phyloP scores from a whole-genome alignment of 768 basidiomycete genomes.

The Serendipita sp. region DNA sequence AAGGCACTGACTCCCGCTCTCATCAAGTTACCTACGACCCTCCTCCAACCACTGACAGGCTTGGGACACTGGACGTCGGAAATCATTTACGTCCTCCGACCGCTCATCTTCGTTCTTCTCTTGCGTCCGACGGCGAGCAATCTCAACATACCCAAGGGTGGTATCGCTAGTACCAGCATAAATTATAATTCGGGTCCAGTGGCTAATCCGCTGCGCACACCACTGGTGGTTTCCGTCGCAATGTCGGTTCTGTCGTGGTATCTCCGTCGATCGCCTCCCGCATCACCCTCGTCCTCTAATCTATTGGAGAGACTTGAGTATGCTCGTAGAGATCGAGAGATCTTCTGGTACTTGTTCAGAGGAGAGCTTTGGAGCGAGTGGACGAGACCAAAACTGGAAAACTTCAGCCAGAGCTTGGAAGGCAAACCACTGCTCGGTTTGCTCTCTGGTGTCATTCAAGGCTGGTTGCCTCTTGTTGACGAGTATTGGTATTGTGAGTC shows the following conservation, averaged over 20 bases:
- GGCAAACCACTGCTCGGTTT: constrained; percentile 50
- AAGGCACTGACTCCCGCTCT: constrained; percentile 60
- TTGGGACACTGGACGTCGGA: constrained; percentile 65
- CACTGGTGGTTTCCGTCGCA: constrained; percentile 45
- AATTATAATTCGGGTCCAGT: constrained; percentile 18
- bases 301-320: constrained; percentile 59
- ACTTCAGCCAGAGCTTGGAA: constrained; percentile 38
- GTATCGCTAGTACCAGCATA: constrained; percentile 10
- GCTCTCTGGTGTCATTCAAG: constrained; percentile 51
- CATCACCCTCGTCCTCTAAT: constrained; percentile 29
- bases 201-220: constrained; percentile 32
- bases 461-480: constrained; percentile 80
- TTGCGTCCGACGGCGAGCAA: background rate
- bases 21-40: constrained; percentile 53
- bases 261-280: constrained; percentile 48
- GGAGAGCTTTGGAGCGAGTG: constrained; percentile 55
- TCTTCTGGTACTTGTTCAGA: constrained; percentile 72
- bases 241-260: constrained; percentile 63
- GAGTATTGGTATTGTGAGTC: constrained; percentile 82
- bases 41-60: constrained; percentile 43
- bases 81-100: constrained; percentile 51
- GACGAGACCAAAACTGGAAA: constrained; percentile 58
- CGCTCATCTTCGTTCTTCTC: constrained; percentile 43
- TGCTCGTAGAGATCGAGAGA: constrained; percentile 62
- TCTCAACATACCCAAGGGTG: background rate